Evolutionary conservation across 1,284 basidiomycete species (phyloP).

Genomic region (Vanrija pseudolonga): DNA sequence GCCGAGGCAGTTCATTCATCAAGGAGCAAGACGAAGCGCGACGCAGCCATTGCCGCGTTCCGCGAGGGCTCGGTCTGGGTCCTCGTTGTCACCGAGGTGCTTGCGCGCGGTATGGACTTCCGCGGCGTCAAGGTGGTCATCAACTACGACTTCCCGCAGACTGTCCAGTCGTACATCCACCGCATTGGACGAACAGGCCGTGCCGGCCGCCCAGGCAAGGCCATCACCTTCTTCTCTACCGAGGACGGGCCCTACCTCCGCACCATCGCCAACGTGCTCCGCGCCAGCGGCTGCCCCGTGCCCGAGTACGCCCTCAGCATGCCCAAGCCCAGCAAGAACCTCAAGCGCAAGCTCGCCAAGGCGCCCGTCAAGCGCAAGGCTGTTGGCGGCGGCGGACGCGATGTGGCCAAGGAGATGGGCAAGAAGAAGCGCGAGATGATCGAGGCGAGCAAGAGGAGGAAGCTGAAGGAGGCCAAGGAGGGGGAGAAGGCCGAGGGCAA

Average conservation of each 20-base stretch:
- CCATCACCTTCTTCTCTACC: constrained; percentile 92
- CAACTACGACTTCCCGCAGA: constrained; percentile 92
- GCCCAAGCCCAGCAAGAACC: constrained; percentile 83
- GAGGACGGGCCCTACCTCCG: constrained; percentile 89
- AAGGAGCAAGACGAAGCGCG: constrained; percentile 78
- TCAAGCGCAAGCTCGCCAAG: constrained; percentile 77
- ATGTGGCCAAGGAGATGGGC: constrained; percentile 66
- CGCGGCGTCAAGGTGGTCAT: constrained; percentile 90
- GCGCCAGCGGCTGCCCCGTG: constrained; percentile 81
- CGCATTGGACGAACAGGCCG: constrained; percentile 93
- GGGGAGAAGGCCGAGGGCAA: background rate
- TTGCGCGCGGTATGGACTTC: constrained; percentile 97
- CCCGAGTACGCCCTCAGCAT: constrained; percentile 87
- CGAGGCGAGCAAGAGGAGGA: constrained; percentile 46
- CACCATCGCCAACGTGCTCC: constrained; percentile 92
- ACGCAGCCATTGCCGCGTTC: constrained; percentile 80
- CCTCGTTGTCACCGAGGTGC: constrained; percentile 87
- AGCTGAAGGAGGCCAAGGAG: constrained; percentile 13
- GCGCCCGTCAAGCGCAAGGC: constrained; percentile 68
- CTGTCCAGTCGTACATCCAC: constrained; percentile 91
- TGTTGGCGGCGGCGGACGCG: constrained; percentile 62
- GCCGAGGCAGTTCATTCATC: constrained; percentile 91
- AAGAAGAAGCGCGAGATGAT: constrained; percentile 63
- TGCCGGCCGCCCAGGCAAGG: constrained; percentile 84
- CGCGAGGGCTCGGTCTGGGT: constrained; percentile 84